These are phyloP conservation scores for Auricularia sp. DNA, from an alignment of 768 basidiomycete genomes.

Conservation along the genomic window DNA sequence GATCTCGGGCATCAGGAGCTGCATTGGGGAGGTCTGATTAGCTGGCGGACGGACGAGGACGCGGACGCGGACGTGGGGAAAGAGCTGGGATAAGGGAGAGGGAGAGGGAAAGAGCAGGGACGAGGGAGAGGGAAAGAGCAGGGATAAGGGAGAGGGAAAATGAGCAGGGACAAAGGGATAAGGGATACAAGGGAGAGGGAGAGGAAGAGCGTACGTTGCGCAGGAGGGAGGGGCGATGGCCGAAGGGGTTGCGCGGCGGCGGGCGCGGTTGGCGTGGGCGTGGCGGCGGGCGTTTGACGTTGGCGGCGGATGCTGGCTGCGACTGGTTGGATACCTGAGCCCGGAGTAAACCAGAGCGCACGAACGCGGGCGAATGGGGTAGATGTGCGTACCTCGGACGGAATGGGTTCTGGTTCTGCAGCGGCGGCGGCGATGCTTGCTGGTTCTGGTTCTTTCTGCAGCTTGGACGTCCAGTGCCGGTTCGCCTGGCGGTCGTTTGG, in stretches of 20 bases:
- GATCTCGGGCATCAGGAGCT: conserved; percentile 81
- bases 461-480: conserved; percentile 1
- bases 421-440: no score
- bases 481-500: conserved; percentile 10
- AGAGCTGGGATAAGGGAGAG: no score
- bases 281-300: conserved; percentile 2
- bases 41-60: no score
- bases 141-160: not conserved
- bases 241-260: conserved; percentile 53
- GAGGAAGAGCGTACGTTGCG: conserved; percentile 51
- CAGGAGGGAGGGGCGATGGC: conserved; percentile 56
- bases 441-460: no score
- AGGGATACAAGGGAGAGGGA: no score
- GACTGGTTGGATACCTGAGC: no score
- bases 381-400: no score
- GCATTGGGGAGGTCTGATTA: not conserved
- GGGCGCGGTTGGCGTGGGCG: conserved; percentile 34
- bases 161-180: no score
- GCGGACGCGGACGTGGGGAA: no score
- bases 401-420: no score
- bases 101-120: not conserved
- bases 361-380: no score
- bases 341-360: no score
- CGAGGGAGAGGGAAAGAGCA: not conserved
- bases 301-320: not conserved